These are phyloP conservation scores for Kluyveromyces sp. DNA, from an alignment of 1,139 yeast species.

Conservation along the genomic window DNA sequence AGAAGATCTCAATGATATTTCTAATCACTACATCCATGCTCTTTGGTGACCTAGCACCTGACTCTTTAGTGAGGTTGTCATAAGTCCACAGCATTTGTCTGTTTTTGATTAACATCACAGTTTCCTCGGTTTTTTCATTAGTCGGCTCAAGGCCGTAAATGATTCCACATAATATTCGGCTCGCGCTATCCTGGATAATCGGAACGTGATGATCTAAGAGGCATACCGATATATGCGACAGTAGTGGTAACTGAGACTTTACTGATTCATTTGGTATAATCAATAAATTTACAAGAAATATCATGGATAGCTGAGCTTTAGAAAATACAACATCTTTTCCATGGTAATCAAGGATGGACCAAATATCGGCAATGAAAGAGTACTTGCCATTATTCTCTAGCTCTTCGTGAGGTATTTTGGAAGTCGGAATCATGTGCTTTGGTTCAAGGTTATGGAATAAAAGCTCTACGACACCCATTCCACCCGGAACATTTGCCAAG, in stretches of 20 bases:
- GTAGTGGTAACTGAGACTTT: conserved; percentile 55
- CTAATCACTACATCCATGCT: conserved; percentile 77
- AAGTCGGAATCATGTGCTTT: conserved; percentile 72
- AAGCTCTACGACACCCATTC: conserved; percentile 40
- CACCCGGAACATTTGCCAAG: conserved; percentile 41
- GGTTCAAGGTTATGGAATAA: conserved; percentile 71
- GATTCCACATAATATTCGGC: conserved; percentile 64
- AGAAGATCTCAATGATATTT: conserved; percentile 53
- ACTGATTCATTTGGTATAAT: conserved; percentile 54
- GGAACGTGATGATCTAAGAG: conserved; percentile 81
- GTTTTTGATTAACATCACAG: conserved; percentile 49
- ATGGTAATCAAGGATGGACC: conserved; percentile 47
- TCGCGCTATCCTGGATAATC: conserved; percentile 79
- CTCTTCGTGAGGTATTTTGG: conserved; percentile 36
- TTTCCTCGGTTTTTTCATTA: conserved; percentile 47
- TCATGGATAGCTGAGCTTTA: conserved; percentile 77
- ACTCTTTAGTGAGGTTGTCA: conserved; percentile 73
- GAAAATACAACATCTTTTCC: conserved; percentile 78
- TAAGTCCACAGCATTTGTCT: conserved; percentile 68
- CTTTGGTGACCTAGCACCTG: conserved; percentile 81
- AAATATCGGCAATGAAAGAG: conserved; percentile 73
- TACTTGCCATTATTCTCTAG: conserved; percentile 34
- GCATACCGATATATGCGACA: conserved; percentile 75
- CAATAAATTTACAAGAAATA: conserved; percentile 74
- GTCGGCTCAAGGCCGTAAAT: conserved; percentile 56